These are phyloP conservation scores for Trichoderma virens DNA, from an alignment of 495 filamentous ascomycete species.

Conservation along the genomic window DNA sequence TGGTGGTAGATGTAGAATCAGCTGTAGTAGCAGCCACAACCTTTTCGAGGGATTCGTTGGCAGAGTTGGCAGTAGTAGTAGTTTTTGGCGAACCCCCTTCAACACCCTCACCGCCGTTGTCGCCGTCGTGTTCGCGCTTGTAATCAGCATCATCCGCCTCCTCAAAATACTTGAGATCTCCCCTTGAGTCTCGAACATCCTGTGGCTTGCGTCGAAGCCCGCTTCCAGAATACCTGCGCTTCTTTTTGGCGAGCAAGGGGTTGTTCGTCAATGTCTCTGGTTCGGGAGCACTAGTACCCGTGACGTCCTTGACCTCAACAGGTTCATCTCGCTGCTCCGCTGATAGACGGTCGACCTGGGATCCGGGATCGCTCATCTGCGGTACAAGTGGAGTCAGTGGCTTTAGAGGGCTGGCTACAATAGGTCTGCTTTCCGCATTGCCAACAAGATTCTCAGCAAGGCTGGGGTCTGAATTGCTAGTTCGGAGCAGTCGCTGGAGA, in stretches of 20 bases:
- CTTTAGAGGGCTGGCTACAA: not conserved
- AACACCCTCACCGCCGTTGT: conserved; percentile 26
- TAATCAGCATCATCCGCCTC: conserved; percentile 71
- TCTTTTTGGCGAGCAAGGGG: conserved; percentile 28
- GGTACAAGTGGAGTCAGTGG: conserved; percentile 17
- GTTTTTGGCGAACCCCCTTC: not conserved
- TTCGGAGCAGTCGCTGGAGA: conserved; percentile 29
- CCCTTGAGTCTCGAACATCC: conserved; percentile 53
- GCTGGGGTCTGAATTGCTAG: conserved; percentile 26
- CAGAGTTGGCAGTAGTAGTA: not conserved
- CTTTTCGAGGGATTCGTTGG: conserved; percentile 8
- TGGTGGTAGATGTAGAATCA: not conserved
- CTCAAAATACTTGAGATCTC: conserved; percentile 76
- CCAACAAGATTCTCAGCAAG: not conserved
- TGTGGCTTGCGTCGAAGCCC: conserved; percentile 62
- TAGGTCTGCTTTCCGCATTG: not conserved
- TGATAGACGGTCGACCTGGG: conserved; percentile 11
- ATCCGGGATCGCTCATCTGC: conserved; percentile 27
- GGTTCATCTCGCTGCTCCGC: not conserved
- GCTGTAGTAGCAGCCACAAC: not conserved
- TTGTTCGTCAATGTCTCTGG: conserved; percentile 38
- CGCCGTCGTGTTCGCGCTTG: conserved; percentile 65
- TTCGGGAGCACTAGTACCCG: conserved; percentile 49
- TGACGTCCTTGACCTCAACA: conserved; percentile 33
- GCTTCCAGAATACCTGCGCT: conserved; percentile 71